These are phyloP conservation scores for Lentinula lateritia DNA, from an alignment of 768 basidiomycete species.

Conservation along the genomic window DNA sequence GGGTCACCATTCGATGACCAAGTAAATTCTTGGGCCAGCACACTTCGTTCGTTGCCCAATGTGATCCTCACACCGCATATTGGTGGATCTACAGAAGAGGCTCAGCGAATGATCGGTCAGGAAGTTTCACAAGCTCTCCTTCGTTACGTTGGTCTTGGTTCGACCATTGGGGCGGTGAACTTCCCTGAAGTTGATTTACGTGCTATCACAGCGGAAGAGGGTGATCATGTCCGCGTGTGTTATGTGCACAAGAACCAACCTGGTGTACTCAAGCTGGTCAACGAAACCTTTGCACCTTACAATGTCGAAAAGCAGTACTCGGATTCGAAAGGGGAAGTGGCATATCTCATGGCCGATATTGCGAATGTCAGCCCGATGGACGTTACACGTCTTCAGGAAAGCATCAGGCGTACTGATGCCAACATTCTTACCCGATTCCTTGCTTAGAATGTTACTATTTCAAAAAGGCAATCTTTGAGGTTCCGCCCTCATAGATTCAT, in stretches of 20 bases:
- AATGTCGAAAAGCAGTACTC: conserved; percentile 99
- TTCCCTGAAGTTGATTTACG: conserved; percentile 98
- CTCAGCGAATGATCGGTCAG: conserved; percentile 94
- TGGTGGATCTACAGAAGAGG: conserved; percentile 98
- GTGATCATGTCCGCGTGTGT: conserved; percentile 81
- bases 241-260: conserved; percentile 95
- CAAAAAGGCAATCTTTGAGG: not conserved
- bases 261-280: conserved; percentile 91
- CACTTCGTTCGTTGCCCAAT: conserved; percentile 75
- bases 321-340: conserved; percentile 91
- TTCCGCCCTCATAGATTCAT: not conserved
- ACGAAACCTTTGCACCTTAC: conserved; percentile 89
- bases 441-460: conserved; percentile 31
- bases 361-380: conserved; percentile 81
- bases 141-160: conserved; percentile 90
- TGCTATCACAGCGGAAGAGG: conserved; percentile 81
- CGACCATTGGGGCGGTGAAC: conserved; percentile 91
- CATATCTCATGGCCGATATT: conserved; percentile 97
- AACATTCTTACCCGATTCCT: conserved; percentile 91
- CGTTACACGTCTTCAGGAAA: conserved; percentile 69
- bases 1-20: conserved; percentile 86
- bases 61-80: conserved; percentile 98
- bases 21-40: conserved; percentile 78
- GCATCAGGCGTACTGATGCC: conserved; percentile 71
- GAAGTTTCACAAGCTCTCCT: conserved; percentile 84